These are phyloP conservation scores for Thermomyces lanuginosus DNA, from an alignment of 2,329 filamentous ascomycete genomes.

Conservation along the genomic window DNA sequence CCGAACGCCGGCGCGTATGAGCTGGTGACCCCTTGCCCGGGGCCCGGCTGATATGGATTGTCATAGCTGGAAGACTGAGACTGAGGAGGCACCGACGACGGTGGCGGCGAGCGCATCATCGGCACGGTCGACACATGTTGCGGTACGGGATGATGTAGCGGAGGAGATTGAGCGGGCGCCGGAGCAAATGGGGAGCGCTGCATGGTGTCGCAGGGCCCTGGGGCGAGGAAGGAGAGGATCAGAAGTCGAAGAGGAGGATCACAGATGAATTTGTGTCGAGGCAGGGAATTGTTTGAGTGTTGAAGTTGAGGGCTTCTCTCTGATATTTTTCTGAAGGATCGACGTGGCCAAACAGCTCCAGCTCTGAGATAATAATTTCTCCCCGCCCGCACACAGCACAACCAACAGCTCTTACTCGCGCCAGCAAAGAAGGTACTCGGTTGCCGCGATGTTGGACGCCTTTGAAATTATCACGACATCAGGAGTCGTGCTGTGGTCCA, in stretches of 20 bases:
- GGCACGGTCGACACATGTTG: slow-evolving; percentile 98
- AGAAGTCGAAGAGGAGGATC: not conserved
- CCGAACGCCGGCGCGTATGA: slow-evolving; percentile 50
- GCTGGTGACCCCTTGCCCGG: slow-evolving; percentile 25
- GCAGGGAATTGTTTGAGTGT: not conserved
- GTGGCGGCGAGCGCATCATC: slow-evolving; percentile 86
- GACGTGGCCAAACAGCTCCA: too few species aligned
- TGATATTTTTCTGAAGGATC: too few species aligned
- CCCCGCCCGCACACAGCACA: too few species aligned
- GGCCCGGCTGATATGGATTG: slow-evolving; percentile 33
- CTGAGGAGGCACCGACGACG: slow-evolving; percentile 59
- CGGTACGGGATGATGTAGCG: slow-evolving; percentile 89
- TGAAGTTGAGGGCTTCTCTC: too few species aligned
- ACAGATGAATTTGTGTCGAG: too few species aligned
- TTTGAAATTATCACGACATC: slow-evolving; percentile 95
- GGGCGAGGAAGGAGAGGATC: not conserved
- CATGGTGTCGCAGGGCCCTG: slow-evolving; percentile 41
- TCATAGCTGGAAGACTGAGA: slow-evolving; percentile 39
- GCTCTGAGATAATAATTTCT: too few species aligned
- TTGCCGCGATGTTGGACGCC: slow-evolving; percentile 85
- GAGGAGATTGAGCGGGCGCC: slow-evolving; percentile 60
- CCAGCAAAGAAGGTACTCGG: too few species aligned
- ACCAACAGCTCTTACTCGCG: too few species aligned
- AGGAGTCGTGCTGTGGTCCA: slow-evolving; percentile 92
- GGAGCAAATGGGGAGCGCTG: slow-evolving; percentile 73